phyloP scores from a whole-genome alignment of 2,329 filamentous ascomycete species.

The Trichoderma aggressivum region DNA sequence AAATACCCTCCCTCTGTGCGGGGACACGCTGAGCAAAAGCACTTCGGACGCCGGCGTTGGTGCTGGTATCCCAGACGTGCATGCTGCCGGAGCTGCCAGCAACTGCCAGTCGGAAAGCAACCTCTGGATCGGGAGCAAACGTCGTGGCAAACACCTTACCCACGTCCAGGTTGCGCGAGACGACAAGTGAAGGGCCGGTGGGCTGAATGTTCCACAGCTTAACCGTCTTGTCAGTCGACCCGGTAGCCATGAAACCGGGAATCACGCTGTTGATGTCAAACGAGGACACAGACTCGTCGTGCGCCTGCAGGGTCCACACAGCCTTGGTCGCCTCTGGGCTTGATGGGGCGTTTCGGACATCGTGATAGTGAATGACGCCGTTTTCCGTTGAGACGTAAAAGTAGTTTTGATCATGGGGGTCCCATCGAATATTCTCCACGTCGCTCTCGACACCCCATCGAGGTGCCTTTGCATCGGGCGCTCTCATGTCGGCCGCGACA shows the following conservation, averaged over 20 bases:
- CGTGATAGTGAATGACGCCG: constrained; percentile 89
- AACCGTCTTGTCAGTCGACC: constrained; percentile 89
- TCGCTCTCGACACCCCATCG: constrained; percentile 95
- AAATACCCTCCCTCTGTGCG: constrained; percentile 55
- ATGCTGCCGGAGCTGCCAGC: constrained; percentile 91
- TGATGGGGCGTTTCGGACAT: constrained; percentile 72
- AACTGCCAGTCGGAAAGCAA: constrained; percentile 87
- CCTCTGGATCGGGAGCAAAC: constrained; percentile 86
- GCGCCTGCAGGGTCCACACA: constrained; percentile 91
- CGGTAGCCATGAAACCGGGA: constrained; percentile 89
- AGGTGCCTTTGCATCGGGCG: constrained; percentile 75
- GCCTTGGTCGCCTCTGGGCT: constrained; percentile 74
- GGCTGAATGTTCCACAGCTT: constrained; percentile 93
- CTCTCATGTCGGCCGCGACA: constrained; percentile 93
- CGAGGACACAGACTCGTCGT: constrained; percentile 85
- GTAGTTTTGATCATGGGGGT: constrained; percentile 86
- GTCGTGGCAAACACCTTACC: constrained; percentile 89
- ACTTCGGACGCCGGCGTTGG: constrained; percentile 80
- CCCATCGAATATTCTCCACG: constrained; percentile 89
- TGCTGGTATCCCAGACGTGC: constrained; percentile 95
- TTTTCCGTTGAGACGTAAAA: constrained; percentile 95
- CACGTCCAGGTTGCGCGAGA: constrained; percentile 86
- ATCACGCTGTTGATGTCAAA: constrained; percentile 90
- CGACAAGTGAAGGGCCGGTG: constrained; percentile 82
- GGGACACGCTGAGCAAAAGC: constrained; percentile 69